Conservation (phyloP, 352 stramenopile species). For the Phytophthora ohioensis region DNA sequence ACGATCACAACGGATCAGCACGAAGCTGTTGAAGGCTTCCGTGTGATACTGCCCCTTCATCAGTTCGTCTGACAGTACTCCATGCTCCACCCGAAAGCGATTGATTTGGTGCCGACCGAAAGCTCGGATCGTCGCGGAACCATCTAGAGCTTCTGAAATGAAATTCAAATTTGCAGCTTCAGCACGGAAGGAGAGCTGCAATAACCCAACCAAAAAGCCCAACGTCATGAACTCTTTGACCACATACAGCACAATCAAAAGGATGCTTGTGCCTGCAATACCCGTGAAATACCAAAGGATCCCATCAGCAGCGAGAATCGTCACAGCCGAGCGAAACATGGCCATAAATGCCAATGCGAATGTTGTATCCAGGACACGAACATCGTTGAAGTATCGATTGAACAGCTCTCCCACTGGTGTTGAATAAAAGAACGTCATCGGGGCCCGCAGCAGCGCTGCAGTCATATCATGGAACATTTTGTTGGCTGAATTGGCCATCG, state of each 20-base stretch:
- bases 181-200: slow-evolving; percentile 48
- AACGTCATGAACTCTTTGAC: slow-evolving; percentile 47
- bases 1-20: slow-evolving; percentile 47
- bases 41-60: slow-evolving; percentile 38
- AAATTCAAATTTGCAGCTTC: slow-evolving; percentile 53
- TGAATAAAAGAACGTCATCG: slow-evolving; percentile 56
- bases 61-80: slow-evolving; percentile 45
- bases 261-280: slow-evolving; percentile 35
- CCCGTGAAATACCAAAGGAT: slow-evolving; percentile 53
- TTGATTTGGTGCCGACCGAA: slow-evolving; percentile 45
- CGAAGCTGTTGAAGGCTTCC: slow-evolving; percentile 43
- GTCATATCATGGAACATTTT: slow-evolving; percentile 60
- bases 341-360: slow-evolving; percentile 42
- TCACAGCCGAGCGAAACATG: slow-evolving; percentile 43
- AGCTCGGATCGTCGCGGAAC: slow-evolving; percentile 44
- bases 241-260: slow-evolving; percentile 50
- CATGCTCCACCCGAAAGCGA: slow-evolving; percentile 43
- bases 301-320: slow-evolving; percentile 37
- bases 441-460: slow-evolving; percentile 44
- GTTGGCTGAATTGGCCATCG: slow-evolving; percentile 45
- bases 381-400: slow-evolving; percentile 56
- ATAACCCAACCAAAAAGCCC: slow-evolving; percentile 37
- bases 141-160: slow-evolving; percentile 52
- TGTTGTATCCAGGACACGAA: slow-evolving; percentile 39
- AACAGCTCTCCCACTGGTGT: slow-evolving; percentile 58